A percentile compares a stretch with the other conserved stretches of the same genome.
These are phyloP conservation scores for Rhizophagus prolifer DNA, from an alignment of 192 early-diverging fungal species.

Conservation along the genomic window DNA sequence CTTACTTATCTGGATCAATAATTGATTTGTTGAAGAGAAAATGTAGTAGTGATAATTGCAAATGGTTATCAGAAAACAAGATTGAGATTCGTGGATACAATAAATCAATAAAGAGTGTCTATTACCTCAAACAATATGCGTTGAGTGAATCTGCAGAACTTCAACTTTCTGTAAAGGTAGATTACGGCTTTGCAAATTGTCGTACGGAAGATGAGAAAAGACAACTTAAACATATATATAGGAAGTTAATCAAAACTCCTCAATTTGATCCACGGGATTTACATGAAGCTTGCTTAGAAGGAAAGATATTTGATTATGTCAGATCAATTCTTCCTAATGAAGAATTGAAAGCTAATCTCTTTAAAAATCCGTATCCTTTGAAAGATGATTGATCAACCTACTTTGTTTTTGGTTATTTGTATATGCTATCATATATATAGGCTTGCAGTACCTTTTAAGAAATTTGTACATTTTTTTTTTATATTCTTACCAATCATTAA, in stretches of 20 bases:
- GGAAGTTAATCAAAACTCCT: neutral
- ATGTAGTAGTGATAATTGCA: neutral
- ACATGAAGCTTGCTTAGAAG: neutral
- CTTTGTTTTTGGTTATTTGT: too few relatives aligned
- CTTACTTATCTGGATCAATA: neutral
- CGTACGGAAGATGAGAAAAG: neutral
- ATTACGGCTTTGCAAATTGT: neutral
- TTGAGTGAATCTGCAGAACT: neutral
- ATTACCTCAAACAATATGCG: neutral
- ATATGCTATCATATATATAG: too few relatives aligned
- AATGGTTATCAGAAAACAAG: neutral
- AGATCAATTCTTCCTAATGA: neutral
- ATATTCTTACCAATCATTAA: too few relatives aligned
- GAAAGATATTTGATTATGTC: slow-evolving; percentile 15
- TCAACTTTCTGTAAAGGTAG: neutral
- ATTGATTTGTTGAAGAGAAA: neutral
- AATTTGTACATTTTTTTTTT: too few relatives aligned
- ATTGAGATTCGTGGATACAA: neutral
- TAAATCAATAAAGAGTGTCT: neutral
- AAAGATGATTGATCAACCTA: too few relatives aligned
- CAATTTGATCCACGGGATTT: slow-evolving; percentile 5
- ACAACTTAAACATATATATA: neutral
- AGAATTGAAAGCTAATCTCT: too few relatives aligned
- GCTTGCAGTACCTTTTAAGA: too few relatives aligned
- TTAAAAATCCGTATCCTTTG: too few relatives aligned